Base-by-base conservation (phyloP, 371 early-diverging fungal genomes). In the Coemansia sp. region DNA sequence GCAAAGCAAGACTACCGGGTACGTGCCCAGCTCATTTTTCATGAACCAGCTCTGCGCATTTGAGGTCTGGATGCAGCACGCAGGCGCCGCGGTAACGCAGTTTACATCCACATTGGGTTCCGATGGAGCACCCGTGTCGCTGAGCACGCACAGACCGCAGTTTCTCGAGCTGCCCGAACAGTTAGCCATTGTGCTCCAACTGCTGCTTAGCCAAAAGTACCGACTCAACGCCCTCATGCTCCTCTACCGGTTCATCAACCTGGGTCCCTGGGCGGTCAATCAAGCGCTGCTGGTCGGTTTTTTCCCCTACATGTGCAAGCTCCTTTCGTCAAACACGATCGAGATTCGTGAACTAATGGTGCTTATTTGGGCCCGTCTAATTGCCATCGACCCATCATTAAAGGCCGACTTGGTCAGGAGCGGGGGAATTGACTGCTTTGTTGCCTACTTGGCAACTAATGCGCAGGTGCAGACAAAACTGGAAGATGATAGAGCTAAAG, bases 211-310 rank as follows among this genome's bases (percentile, higher is more conserved):
- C 79, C 97, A 96, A 73, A 89, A 89, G 10, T 96, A 95, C 83
- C 87, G 97, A 14, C 72, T 93, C n/a, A 88, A 95, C 13, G 97
- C 97, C 0, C 82, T 97, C n/a, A 87, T 93, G 48, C 80, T 97
- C 13, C 82, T 98, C 41, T 90, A 92, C 68, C 84, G 90, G 64
- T 98, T 96, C 63, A 76, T 97, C 63, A 94, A 93, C 79, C 78
- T 98, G 40, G 97, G 96, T 2, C 90, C 94, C 1, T 94, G 95
- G 94, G 94, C 95, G 3, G 96, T 97, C n/a, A 86, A 93, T 68
- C 86, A 90, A 53, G 95, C 96, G 5, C 78, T 96, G 36, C 87
- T 90, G 0, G 95, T 98, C 0, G 97, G 96, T 20, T 96, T 97
- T 40, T 95, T 93, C 67, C 96, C 98, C 0, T 98, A 96, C 68